These are phyloP conservation scores for Boletus rex-veris DNA, from an alignment of 768 basidiomycete species.

Conservation along the genomic window DNA sequence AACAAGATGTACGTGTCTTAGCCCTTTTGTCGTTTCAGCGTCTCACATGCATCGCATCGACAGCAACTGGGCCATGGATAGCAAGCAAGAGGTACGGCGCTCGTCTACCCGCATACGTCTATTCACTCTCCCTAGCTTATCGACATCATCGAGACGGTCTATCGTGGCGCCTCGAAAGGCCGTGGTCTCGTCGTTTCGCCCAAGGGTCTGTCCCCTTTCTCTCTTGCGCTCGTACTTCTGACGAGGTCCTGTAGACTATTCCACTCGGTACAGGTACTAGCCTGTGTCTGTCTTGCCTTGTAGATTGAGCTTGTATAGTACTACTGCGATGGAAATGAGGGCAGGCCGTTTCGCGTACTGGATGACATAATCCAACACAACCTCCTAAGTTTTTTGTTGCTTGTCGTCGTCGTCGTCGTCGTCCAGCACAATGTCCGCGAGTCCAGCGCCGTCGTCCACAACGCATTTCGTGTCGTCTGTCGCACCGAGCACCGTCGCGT, in stretches of 20 bases:
- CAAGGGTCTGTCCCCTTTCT: conserved; percentile 56
- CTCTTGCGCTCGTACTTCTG: background rate
- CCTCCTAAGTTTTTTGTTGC: background rate
- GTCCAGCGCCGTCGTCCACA: conserved; percentile 13
- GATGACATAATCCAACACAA: conserved; percentile 25
- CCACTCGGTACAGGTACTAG: conserved; percentile 75
- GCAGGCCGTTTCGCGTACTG: conserved; percentile 25
- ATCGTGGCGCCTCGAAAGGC: conserved; percentile 95
- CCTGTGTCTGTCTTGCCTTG: background rate
- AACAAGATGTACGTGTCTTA: conserved; percentile 83
- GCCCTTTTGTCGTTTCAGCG: background rate
- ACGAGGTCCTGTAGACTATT: conserved; percentile 54
- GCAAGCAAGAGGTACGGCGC: conserved; percentile 85
- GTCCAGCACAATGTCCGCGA: conserved; percentile 22
- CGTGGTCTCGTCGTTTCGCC: conserved; percentile 97
- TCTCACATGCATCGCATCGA: background rate
- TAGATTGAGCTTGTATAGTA: too few species aligned
- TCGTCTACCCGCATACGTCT: too few species aligned
- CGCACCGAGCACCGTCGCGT: conserved; percentile 25
- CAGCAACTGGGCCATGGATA: conserved; percentile 99
- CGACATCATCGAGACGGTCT: conserved; percentile 97
- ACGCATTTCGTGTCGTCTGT: conserved; percentile 18
- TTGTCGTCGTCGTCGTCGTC: background rate
- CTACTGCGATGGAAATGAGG: conserved; percentile 7
- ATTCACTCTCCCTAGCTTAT: conserved; percentile 60